Evolutionary conservation across 192 early-diverging fungal species (phyloP), one percentile per base, ranked within the genome.

Genomic region (Funneliformis mosseae): DNA sequence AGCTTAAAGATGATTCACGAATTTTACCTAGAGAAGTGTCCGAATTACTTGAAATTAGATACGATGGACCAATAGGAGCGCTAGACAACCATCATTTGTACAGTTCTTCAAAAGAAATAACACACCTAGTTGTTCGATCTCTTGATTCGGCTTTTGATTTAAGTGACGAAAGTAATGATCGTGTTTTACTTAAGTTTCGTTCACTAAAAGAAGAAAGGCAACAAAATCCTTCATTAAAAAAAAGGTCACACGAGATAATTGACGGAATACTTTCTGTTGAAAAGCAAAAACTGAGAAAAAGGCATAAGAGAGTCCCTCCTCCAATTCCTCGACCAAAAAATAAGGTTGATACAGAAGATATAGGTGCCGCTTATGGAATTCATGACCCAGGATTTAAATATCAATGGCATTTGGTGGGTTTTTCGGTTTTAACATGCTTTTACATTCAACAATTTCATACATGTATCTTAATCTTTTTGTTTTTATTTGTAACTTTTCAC

Each of bases 371-470:
- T 50, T 84, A 95, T 41, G 82, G 77, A 39, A 93, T 96, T 41
- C 48, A 46, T n/a, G 95, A 96, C 84, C 94, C 94, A 42, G 92
- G 90, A 45, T 92, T 96, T 83, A 50, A 78, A 62, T 83, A 92
- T 39, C 95, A 96, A 81, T 96, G 95, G 95, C 94, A 96, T 88
- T 83, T 96, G 85, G 90, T 95, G 82, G 83, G 83, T 84, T 18
- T 43, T 27, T 12, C 48, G 21, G 23, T 69, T 11, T 3, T 38
- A 23, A 0, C 21, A 27, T 72, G 64, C n/a, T 50, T 10, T 23
- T 55, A 63, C 70, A 27, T 33, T 61, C 21, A 60, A 55, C 23
- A 62, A 38, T 21, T 74, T 72, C 5, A 74, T 6, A 38, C 8
- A 18, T 23, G 60, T 11, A 63, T 55, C 8, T 41, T n/a, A 27